These are phyloP conservation scores for Musa beccarii DNA, from an alignment of 176 grass and related monocot species.

Conservation along the genomic window DNA sequence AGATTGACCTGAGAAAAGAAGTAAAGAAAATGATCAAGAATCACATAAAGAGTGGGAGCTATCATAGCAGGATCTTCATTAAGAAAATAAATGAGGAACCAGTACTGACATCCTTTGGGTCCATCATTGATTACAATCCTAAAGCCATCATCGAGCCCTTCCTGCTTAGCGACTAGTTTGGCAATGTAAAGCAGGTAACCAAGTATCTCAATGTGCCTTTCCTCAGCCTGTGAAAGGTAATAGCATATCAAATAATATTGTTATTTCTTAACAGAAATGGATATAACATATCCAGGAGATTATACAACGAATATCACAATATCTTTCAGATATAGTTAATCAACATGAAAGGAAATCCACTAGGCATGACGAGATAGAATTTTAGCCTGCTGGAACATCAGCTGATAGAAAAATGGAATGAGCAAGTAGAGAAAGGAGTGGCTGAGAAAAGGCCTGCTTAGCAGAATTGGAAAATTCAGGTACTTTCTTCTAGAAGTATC, in stretches of 20 bases:
- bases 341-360: no score
- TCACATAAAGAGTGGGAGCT: neutral
- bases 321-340: no score
- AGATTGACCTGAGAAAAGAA: slow-evolving; percentile 46
- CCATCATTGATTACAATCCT: slow-evolving; percentile 66
- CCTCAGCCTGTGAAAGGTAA: slow-evolving; percentile 45
- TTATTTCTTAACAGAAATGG: neutral
- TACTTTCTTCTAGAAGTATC: no score
- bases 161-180: slow-evolving; percentile 54
- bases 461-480: no score
- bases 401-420: no score
- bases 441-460: no score
- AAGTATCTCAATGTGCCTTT: slow-evolving; percentile 45
- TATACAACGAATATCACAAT: no score
- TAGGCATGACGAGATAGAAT: no score
- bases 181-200: slow-evolving; percentile 49
- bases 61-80: slow-evolving; percentile 1
- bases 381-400: no score
- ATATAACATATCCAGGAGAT: neutral
- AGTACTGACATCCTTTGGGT: slow-evolving; percentile 41
- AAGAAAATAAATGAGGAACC: neutral
- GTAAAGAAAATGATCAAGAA: neutral
- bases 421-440: no score
- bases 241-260: neutral
- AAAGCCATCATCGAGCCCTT: slow-evolving; percentile 57